Percentiles rank a stretch among this genome's conserved stretches.
Conservation (phyloP, 805 yeast genomes). For the Starmerella etchellsii region DNA sequence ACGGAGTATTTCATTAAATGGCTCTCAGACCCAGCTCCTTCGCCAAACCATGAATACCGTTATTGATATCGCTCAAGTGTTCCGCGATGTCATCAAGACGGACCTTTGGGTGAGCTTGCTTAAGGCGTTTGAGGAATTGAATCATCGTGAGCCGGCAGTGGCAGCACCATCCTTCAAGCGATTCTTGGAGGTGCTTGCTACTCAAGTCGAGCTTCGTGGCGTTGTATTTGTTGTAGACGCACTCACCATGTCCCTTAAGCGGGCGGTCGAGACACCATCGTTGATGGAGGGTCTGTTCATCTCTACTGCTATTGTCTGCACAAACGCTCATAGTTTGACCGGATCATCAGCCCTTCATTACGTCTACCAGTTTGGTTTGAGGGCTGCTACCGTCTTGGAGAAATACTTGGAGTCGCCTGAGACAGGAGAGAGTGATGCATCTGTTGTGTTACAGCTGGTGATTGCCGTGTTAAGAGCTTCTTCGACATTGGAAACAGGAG, state of each 20-base stretch:
- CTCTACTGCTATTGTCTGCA: constrained; percentile 15
- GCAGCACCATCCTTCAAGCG: constrained; percentile 42
- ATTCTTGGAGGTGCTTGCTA: constrained; percentile 25
- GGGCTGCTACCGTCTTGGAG: constrained; percentile 15
- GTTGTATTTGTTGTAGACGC: constrained; percentile 9
- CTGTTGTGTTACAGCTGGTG: constrained; percentile 46
- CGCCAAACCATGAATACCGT: constrained; percentile 38
- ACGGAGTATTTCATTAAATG: constrained; percentile 16
- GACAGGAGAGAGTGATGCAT: neutral
- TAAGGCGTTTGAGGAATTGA: constrained; percentile 41
- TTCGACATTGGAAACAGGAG: constrained; percentile 6
- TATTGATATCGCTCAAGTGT: constrained; percentile 47
- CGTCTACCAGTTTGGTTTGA: constrained; percentile 8
- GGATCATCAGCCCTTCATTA: constrained; percentile 4
- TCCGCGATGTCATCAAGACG: constrained; percentile 53
- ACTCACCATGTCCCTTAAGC: constrained; percentile 12
- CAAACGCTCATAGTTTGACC: constrained; percentile 9
- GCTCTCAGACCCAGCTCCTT: constrained; percentile 29
- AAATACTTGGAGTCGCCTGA: neutral
- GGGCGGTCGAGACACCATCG: constrained; percentile 10
- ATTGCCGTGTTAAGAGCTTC: constrained; percentile 37
- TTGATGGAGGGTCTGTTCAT: constrained; percentile 12
- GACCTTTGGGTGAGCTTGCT: constrained; percentile 65
- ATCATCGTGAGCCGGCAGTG: constrained; percentile 30
- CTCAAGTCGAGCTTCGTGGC: constrained; percentile 12